Conservation (phyloP, 495 filamentous ascomycete genomes). For the Pyrenopolyporus hunteri region DNA sequence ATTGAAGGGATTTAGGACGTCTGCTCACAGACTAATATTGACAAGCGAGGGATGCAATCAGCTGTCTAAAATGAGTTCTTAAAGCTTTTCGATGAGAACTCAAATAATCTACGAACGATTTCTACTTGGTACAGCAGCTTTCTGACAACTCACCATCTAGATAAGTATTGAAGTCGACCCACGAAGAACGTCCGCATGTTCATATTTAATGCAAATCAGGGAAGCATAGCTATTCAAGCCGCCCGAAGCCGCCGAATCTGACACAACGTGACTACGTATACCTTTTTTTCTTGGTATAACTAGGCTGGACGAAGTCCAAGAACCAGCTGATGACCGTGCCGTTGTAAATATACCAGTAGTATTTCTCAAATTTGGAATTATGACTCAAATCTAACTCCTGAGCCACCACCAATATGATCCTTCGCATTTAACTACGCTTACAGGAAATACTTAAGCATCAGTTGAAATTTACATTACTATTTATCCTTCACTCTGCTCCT, state of each 20-base stretch:
- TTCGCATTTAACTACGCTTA: neutral
- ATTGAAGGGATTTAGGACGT: too few relatives aligned
- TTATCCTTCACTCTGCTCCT: too few relatives aligned
- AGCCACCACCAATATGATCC: neutral
- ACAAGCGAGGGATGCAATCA: too few relatives aligned
- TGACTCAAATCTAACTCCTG: neutral
- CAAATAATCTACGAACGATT: too few relatives aligned
- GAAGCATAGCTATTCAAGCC: neutral
- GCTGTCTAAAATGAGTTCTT: too few relatives aligned
- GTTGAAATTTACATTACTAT: slow-evolving; percentile 28
- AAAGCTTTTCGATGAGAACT: too few relatives aligned
- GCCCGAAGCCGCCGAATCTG: too few relatives aligned
- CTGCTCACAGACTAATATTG: too few relatives aligned
- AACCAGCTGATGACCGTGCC: neutral
- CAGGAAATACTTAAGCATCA: neutral
- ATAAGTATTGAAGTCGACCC: neutral
- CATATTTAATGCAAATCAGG: neutral
- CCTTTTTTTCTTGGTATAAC: too few relatives aligned
- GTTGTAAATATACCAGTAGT: neutral
- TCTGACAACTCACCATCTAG: neutral
- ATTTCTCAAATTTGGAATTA: neutral
- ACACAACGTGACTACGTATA: too few relatives aligned
- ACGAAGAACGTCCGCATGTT: neutral
- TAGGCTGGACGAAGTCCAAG: too few relatives aligned
- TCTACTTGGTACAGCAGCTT: too few relatives aligned